Evolutionary conservation across 1,284 basidiomycete genomes (phyloP).

Genomic region (Ceratobasidium sp.): DNA sequence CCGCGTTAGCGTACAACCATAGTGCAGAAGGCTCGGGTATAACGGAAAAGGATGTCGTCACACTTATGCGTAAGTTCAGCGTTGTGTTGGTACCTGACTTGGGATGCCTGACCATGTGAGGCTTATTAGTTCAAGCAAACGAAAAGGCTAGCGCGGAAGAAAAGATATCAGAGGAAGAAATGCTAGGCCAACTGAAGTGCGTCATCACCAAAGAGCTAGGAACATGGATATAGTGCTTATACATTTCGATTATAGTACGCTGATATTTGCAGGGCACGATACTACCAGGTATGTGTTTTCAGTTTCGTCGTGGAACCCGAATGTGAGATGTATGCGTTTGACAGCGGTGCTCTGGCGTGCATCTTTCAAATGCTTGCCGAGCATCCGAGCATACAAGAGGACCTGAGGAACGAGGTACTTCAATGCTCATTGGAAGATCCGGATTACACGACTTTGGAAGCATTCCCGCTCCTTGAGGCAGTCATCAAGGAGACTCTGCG

Average conservation of each 20-base stretch:
- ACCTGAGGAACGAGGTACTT: conserved; percentile 19
- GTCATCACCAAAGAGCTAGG: not conserved
- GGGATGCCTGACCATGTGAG: too few species aligned
- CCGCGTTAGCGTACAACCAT: not conserved
- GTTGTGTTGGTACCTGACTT: too few species aligned
- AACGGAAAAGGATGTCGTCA: conserved; percentile 28
- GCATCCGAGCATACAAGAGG: not conserved
- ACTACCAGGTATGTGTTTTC: conserved; percentile 11
- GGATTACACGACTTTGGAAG: conserved; percentile 22
- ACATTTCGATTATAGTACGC: not conserved
- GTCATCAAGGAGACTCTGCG: conserved; percentile 35
- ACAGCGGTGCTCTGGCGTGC: conserved; percentile 25
- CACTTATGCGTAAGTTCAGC: conserved; percentile 32
- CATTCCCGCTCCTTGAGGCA: conserved; percentile 22
- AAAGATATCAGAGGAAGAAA: conserved; percentile 36
- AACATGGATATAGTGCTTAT: not conserved
- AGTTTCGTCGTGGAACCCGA: not conserved
- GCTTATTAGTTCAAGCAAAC: conserved; percentile 26
- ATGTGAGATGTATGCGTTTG: not conserved
- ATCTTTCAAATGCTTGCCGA: conserved; percentile 39
- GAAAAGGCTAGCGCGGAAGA: conserved; percentile 19
- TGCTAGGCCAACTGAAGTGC: conserved; percentile 36
- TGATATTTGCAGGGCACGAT: conserved; percentile 36
- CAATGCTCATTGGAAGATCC: not conserved
- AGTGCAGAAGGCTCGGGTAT: not conserved